A percentile compares a stretch with the other conserved stretches of the same genome.
These are phyloP conservation scores for Hypomontagnella monticulosa DNA, from an alignment of 495 filamentous ascomycete genomes.

Conservation along the genomic window DNA sequence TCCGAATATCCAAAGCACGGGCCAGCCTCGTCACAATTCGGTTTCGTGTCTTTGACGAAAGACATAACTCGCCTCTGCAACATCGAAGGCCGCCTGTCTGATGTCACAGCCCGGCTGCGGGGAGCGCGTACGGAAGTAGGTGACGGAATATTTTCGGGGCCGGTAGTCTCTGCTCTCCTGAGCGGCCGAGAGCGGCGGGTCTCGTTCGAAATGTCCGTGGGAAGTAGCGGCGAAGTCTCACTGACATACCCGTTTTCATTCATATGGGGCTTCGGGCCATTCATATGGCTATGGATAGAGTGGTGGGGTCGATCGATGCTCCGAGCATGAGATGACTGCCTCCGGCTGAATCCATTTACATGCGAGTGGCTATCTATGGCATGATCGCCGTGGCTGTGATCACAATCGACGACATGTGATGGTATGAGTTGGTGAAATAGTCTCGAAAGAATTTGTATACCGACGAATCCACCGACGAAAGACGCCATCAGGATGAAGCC, in stretches of 20 bases:
- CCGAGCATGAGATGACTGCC: conserved; percentile 39
- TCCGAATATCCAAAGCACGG: conserved; percentile 87
- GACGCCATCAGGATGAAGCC: conserved; percentile 77
- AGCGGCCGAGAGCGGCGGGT: conserved; percentile 7
- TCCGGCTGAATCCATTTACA: conserved; percentile 42
- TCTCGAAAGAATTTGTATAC: conserved; percentile 82
- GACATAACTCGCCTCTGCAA: conserved; percentile 64
- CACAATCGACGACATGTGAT: conserved; percentile 93
- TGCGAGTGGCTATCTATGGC: conserved; percentile 45
- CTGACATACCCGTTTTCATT: conserved; percentile 40
- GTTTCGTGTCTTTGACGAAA: conserved; percentile 73
- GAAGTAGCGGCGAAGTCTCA: conserved; percentile 52
- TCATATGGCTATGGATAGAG: conserved; percentile 18
- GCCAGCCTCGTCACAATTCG: conserved; percentile 75
- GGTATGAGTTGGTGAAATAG: conserved; percentile 85
- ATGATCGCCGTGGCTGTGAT: conserved; percentile 76
- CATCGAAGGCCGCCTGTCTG: conserved; percentile 57
- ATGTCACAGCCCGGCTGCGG: conserved; percentile 35
- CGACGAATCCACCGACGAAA: conserved; percentile 83
- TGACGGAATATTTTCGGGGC: conserved; percentile 20
- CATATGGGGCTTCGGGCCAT: conserved; percentile 15
- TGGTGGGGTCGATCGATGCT: conserved; percentile 21
- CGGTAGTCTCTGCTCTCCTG: conserved; percentile 38
- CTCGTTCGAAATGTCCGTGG: conserved; percentile 26
- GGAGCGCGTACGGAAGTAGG: not conserved